These are phyloP conservation scores for Pholiota molesta DNA, from an alignment of 768 basidiomycete species.

Conservation along the genomic window DNA sequence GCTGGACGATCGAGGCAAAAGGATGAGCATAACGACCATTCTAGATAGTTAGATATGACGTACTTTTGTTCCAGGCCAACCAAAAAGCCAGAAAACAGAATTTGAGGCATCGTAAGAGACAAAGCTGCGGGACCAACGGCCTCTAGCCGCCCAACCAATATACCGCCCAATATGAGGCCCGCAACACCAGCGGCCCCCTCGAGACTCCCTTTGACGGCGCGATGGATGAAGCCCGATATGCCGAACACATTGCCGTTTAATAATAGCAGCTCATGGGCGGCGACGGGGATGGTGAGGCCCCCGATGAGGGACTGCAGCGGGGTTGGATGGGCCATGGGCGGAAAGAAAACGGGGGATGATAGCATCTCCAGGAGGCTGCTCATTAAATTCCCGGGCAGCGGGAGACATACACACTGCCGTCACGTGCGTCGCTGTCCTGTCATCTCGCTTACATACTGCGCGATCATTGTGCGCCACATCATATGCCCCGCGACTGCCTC, in stretches of 20 bases:
- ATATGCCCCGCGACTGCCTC: conserved; percentile 28
- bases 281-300: conserved; percentile 52
- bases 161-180: conserved; percentile 55
- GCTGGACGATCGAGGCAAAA: conserved; percentile 30
- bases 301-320: conserved; percentile 59
- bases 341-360: conserved; percentile 7
- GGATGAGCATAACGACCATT: conserved; percentile 1
- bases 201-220: conserved; percentile 43
- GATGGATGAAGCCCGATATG: conserved; percentile 63
- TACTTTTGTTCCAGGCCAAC: conserved; percentile 65
- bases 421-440: conserved; percentile 10
- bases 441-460: conserved; percentile 41
- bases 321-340: conserved; percentile 41
- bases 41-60: neutral
- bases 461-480: conserved; percentile 40
- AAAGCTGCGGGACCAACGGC: conserved; percentile 31
- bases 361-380: neutral
- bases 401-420: conserved; percentile 15
- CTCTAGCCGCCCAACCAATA: conserved; percentile 44
- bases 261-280: conserved; percentile 53
- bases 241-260: conserved; percentile 62
- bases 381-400: neutral
- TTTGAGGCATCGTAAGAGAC: conserved; percentile 28
- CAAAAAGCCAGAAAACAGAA: conserved; percentile 53
- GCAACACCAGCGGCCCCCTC: conserved; percentile 44